A percentile compares a stretch with the other conserved stretches of the same genome.
phyloP scores from a whole-genome alignment of 257 asterid genomes.

The Catharanthus roseus region DNA sequence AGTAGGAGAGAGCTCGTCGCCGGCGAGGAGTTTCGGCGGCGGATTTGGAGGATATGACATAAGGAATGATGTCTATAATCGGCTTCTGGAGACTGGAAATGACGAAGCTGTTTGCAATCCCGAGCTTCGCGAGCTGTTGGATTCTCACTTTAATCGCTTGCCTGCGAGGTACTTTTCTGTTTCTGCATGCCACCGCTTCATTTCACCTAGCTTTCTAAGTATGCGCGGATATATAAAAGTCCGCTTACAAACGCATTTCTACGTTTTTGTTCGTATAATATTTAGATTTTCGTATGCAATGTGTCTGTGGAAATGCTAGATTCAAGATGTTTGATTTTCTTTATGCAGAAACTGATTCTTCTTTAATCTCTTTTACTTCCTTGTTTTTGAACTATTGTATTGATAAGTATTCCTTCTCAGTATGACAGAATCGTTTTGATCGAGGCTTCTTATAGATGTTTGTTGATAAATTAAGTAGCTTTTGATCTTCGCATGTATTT shows the following conservation, averaged over 20 bases:
- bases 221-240: constrained; percentile 7
- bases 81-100: constrained; percentile 56
- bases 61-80: constrained; percentile 62
- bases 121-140: constrained; percentile 60
- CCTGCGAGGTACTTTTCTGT: constrained; percentile 55
- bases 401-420: neutral
- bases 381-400: neutral
- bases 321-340: neutral
- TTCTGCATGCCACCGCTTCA: neutral
- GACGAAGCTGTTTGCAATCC: constrained; percentile 59
- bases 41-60: constrained; percentile 50
- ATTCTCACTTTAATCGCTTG: constrained; percentile 79
- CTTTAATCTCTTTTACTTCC: neutral
- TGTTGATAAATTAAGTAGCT: neutral
- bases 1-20: constrained; percentile 92
- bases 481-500: neutral
- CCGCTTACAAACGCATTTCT: neutral
- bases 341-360: neutral
- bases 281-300: neutral
- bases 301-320: neutral
- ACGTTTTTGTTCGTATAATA: constrained; percentile 7
- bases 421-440: neutral
- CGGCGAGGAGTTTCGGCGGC: constrained; percentile 72
- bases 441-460: neutral
- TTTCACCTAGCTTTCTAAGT: neutral